Base-by-base conservation (phyloP, 257 asterid species). In the Solanum bukasovii region DNA sequence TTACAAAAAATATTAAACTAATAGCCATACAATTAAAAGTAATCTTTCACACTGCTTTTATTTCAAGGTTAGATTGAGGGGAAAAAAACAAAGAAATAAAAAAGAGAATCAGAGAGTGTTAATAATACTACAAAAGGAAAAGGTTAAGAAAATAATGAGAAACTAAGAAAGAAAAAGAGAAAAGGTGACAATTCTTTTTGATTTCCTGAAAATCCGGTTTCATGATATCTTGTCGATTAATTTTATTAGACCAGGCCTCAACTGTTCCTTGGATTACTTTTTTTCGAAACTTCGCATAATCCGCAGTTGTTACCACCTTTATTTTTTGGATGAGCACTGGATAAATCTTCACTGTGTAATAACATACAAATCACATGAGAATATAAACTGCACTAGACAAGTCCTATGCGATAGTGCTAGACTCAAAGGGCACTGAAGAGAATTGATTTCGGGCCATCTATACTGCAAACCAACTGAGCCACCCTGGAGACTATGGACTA, bases 181-280 rank as follows among this genome's bases (percentile, higher is more conserved):
- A 73, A 77, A 63, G 84, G 78, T 61, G 21, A 84, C 18, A 31
- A 82, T 44, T 84, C 67, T 78, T 44, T 86, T 90, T 74, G 4
- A 88, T 88, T 65, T 88, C 92, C 92, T 90, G 84, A 90, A 90
- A 90, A 90, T 90, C 92, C 90, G 92, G 84, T 44, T 75, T 88
- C 88, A 88, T 84, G 89, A 90, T 90, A 81, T 74, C 84, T 74
- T 90, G 92, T 90, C 92, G 88, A 84, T 38, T 75, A 25, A 21
- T 71, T 83, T 85, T n/a, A 71, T 38, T 68, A 25, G 38, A 27
- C 21, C 18, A 9, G 72, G 73, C 29, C 68, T 63, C 74, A 37
- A 68, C 78, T 87, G 78, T n/a, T 29, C 72, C 25, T 27, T 86
- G 72, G 87, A 87, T 5, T 75, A 49, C 34, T 18, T 81, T 52